These are phyloP conservation scores for Pulveroboletus sp. DNA, from an alignment of 768 basidiomycete genomes.

Conservation along the genomic window DNA sequence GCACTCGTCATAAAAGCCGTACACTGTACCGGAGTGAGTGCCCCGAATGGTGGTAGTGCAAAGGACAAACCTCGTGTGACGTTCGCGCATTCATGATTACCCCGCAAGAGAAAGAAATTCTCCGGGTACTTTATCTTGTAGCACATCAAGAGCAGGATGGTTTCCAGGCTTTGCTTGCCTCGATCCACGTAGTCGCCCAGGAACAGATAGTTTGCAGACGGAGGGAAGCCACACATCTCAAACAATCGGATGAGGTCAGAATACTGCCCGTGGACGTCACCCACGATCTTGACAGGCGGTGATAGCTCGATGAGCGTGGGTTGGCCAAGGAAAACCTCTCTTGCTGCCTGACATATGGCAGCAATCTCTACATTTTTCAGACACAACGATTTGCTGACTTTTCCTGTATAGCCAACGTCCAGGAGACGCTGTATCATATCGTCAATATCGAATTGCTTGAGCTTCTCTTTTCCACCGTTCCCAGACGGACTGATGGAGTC, in stretches of 20 bases:
- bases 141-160: conserved; percentile 91
- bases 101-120: conserved; percentile 96
- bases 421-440: conserved; percentile 97
- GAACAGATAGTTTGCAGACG: conserved; percentile 95
- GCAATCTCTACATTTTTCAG: conserved; percentile 96
- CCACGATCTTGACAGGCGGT: conserved; percentile 98
- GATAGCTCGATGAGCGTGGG: conserved; percentile 96
- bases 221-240: conserved; percentile 99
- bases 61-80: conserved; percentile 84
- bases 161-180: conserved; percentile 97
- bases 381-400: conserved; percentile 93
- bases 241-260: conserved; percentile 97
- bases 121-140: conserved; percentile 99
- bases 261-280: conserved; percentile 99
- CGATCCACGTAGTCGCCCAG: conserved; percentile 98
- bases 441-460: conserved; percentile 83
- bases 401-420: conserved; percentile 96
- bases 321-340: conserved; percentile 94
- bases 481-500: conserved; percentile 37
- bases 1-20: conserved; percentile 99
- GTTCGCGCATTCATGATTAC: conserved; percentile 99
- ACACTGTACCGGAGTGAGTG: conserved; percentile 53
- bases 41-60: conserved; percentile 9
- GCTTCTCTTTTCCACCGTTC: conserved; percentile 49
- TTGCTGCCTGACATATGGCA: conserved; percentile 89